Evolutionary conservation across 306 rosid genomes (phyloP), one percentile per base, ranked within the genome.

Genomic region (Hippophae rhamnoides): DNA sequence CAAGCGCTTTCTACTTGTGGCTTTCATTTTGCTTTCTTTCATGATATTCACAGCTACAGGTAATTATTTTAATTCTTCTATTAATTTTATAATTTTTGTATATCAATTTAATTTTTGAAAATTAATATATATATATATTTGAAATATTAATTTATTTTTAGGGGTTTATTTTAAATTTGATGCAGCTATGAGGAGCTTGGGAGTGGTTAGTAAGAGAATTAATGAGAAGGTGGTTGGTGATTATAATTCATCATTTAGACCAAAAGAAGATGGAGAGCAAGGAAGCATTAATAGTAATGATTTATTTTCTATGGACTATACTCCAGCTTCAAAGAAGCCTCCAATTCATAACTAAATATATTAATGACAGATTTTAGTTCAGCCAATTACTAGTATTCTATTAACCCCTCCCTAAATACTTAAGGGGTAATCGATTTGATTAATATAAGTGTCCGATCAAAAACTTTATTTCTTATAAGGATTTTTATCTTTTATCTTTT

Each of bases 281-380:
- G 79, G 76, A 7, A 69, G 38, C 3, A 31, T 31, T 31, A 31
- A 31, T 31, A 31, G 66, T 60, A 80, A 75, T 73, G 86, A 79
- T 51, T 76, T 85, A 56, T 73, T 84, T 61, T 69, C 86, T 13
- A 80, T 79, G 85, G 97, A 90, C 73, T 90, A 85, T 58, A 75
- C 85, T 77, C 90, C 96, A 10, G 89, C 89, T 1, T 76, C 77
- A 55, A 85, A 76, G 76, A 85, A 87, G 67, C 94, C 95, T 62
- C 97, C 97, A 1, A 90, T 90, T 56, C 95, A 90, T 67, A 90
- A 86, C 76, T 90, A 62, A 72, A 8, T 43, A 14, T 8, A 7
- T 26, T 2, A 6, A 25, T 13, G 6, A 38, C 8, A 43, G 7
- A 2, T 14, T 40, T 45, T 23, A 23, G 42, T 49, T 49, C 8